Percentiles rank a stretch among this genome's conserved stretches.
Evolutionary conservation across 768 basidiomycete species (phyloP).

Genomic region (Lenzites betulinus): DNA sequence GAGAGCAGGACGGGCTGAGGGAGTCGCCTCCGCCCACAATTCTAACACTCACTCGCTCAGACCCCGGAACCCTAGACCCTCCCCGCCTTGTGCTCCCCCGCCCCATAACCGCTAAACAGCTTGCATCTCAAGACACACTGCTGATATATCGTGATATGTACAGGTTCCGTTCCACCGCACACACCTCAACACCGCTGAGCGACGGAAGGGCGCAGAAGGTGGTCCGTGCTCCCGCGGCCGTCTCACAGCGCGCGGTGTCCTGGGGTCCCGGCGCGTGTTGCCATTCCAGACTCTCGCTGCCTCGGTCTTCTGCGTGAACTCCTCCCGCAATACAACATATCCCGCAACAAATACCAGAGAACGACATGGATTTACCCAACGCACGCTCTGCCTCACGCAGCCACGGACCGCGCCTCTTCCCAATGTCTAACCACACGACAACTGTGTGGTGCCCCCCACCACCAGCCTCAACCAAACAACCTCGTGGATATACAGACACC

Average conservation of each 20-base stretch:
- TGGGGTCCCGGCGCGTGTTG: slow-evolving; percentile 27
- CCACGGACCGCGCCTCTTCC: too few species aligned
- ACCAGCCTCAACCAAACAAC: not conserved
- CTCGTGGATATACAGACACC: not conserved
- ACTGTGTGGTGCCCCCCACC: not conserved
- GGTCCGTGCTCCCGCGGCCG: slow-evolving; percentile 27
- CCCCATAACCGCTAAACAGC: not conserved
- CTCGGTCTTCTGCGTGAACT: slow-evolving; percentile 3
- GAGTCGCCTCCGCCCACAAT: slow-evolving; percentile 15
- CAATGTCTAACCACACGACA: too few species aligned
- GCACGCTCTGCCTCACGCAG: too few species aligned
- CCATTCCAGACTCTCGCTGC: slow-evolving; percentile 20
- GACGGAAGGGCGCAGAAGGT: slow-evolving; percentile 6
- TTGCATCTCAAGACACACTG: not conserved
- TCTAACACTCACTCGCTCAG: slow-evolving; percentile 7
- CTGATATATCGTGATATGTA: not conserved
- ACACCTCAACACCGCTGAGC: not conserved
- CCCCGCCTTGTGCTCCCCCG: not conserved
- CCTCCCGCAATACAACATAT: too few species aligned
- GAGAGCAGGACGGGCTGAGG: not conserved
- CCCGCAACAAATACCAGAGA: too few species aligned
- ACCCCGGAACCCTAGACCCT: slow-evolving; percentile 10
- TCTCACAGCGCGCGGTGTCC: slow-evolving; percentile 3
- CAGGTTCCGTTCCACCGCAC: not conserved
- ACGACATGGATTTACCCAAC: too few species aligned